Conservation (phyloP, 495 filamentous ascomycete genomes). For the Articulospora tetracladia region DNA sequence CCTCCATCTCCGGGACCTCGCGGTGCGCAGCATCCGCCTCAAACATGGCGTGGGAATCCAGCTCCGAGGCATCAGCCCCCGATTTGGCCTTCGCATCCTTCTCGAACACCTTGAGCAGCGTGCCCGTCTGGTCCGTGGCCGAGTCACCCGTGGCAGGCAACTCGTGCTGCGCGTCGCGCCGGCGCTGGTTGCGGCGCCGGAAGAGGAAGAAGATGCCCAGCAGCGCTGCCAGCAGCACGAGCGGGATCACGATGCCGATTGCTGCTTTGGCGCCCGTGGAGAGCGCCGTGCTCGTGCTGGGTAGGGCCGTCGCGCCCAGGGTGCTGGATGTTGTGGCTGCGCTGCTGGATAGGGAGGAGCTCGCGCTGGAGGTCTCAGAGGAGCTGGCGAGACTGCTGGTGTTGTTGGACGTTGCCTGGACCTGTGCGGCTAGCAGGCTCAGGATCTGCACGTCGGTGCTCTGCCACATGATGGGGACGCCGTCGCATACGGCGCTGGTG, state of each 20-base stretch:
- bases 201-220: slow-evolving; percentile 14
- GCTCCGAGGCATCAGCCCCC: background rate
- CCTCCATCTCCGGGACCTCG: background rate
- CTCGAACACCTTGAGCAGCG: background rate
- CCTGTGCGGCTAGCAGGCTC: slow-evolving; percentile 3
- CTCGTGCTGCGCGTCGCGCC: slow-evolving; percentile 18
- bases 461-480: slow-evolving; percentile 13
- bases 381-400: background rate
- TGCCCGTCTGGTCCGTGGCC: background rate
- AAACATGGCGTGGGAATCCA: background rate
- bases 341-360: background rate
- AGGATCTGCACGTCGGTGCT: slow-evolving; percentile 14
- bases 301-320: background rate
- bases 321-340: background rate
- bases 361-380: background rate
- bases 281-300: background rate
- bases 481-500: slow-evolving; percentile 6
- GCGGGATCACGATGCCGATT: slow-evolving; percentile 14
- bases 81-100: background rate
- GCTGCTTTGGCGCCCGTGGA: slow-evolving; percentile 10
- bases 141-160: background rate
- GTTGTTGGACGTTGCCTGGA: background rate
- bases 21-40: background rate
- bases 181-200: slow-evolving; percentile 3
- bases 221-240: slow-evolving; percentile 6